These are phyloP conservation scores for Tolypocladium ovalisporum DNA, from an alignment of 2,329 filamentous ascomycete genomes.

Conservation along the genomic window DNA sequence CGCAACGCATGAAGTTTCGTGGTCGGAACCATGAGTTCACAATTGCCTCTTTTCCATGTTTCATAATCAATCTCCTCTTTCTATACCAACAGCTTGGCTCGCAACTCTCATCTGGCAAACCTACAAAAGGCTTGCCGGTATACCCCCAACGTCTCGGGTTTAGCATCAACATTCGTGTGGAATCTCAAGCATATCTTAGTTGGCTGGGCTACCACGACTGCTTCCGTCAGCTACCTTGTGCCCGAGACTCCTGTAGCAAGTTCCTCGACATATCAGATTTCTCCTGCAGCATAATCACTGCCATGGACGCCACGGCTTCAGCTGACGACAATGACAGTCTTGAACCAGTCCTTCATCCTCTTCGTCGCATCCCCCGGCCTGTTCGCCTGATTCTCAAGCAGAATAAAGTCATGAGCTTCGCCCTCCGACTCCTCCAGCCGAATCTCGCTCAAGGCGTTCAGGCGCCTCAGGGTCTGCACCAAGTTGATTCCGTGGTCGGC, in stretches of 20 bases:
- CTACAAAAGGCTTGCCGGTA: no score
- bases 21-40: neutral
- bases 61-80: neutral
- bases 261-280: no score
- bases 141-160: no score
- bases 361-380: conserved; percentile 15
- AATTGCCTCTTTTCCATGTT: neutral
- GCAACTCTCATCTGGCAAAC: neutral
- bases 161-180: no score
- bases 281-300: no score
- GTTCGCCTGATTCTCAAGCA: conserved; percentile 15
- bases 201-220: no score
- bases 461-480: conserved; percentile 10
- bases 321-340: conserved; percentile 2
- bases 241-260: no score
- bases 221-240: no score
- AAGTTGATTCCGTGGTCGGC: conserved; percentile 16
- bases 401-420: conserved; percentile 22
- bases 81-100: neutral
- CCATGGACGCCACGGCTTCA: neutral
- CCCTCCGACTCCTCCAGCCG: conserved; percentile 15
- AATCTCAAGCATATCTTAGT: no score
- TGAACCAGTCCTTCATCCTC: conserved; percentile 20
- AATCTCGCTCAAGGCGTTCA: conserved; percentile 11
- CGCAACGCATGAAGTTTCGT: conserved; percentile 15